A percentile compares a stretch with the other conserved stretches of the same genome.
Evolutionary conservation across 106 monocot genomes (phyloP).

Genomic region (Acorus gramineus): DNA sequence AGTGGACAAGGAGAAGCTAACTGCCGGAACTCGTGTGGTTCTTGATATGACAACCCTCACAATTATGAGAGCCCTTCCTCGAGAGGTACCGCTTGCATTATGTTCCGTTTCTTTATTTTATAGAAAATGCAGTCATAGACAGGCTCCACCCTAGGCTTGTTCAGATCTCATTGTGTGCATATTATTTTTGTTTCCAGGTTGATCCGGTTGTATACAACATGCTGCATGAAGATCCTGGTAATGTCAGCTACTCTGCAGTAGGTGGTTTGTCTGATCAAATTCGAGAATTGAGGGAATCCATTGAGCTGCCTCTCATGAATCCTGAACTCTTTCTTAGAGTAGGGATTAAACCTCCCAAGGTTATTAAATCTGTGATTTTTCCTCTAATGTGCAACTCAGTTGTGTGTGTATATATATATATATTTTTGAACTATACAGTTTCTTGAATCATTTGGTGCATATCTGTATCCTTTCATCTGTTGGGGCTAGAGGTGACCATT

Average conservation of each 20-base stretch:
- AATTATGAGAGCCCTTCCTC: slow-evolving; percentile 91
- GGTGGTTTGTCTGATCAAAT: slow-evolving; percentile 91
- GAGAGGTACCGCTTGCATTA: slow-evolving; percentile 48
- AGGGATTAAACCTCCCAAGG: slow-evolving; percentile 96
- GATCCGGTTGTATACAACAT: slow-evolving; percentile 96
- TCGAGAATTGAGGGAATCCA: slow-evolving; percentile 77
- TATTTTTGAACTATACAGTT: too few relatives aligned
- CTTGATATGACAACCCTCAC: slow-evolving; percentile 99
- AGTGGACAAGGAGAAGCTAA: slow-evolving; percentile 90
- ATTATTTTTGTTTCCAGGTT: slow-evolving; percentile 32
- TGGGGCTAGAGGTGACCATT: neutral
- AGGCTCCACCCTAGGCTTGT: too few relatives aligned
- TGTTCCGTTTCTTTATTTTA: neutral
- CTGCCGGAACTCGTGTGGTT: slow-evolving; percentile 91
- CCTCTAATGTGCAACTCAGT: too few relatives aligned
- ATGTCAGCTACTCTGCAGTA: slow-evolving; percentile 85
- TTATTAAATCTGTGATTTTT: slow-evolving; percentile 1
- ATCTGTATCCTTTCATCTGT: too few relatives aligned
- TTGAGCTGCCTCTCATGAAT: slow-evolving; percentile 89
- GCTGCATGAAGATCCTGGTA: slow-evolving; percentile 91
- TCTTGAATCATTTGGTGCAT: too few relatives aligned
- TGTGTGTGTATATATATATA: too few relatives aligned
- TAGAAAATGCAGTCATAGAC: too few relatives aligned
- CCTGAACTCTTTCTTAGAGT: slow-evolving; percentile 83
- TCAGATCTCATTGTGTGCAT: too few relatives aligned